Percentiles rank a stretch among this genome's conserved stretches.
phyloP scores from a whole-genome alignment of 1,284 basidiomycete genomes.

The Melampsora larici-populina region DNA sequence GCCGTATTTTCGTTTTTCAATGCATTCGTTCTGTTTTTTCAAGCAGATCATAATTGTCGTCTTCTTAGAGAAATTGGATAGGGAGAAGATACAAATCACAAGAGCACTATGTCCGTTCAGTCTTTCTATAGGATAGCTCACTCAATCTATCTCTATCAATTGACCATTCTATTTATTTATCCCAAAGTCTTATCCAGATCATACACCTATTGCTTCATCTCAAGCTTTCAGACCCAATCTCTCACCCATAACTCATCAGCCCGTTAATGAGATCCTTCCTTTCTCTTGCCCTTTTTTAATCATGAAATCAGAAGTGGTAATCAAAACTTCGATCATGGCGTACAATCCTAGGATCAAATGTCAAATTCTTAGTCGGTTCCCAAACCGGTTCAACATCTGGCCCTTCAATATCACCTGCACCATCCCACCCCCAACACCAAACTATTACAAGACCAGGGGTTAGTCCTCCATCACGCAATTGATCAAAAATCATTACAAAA shows the following conservation, averaged over 20 bases:
- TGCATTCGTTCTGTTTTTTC: no score
- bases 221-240: neutral
- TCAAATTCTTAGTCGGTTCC: conserved; percentile 74
- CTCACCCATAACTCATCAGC: neutral
- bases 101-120: no score
- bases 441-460: conserved; percentile 59
- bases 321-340: conserved; percentile 64
- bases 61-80: no score
- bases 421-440: conserved; percentile 99
- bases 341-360: conserved; percentile 64
- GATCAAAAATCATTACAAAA: neutral
- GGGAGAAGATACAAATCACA: no score
- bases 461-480: neutral
- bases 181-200: neutral
- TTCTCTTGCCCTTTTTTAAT: neutral
- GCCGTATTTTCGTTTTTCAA: no score
- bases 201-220: neutral
- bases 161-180: no score
- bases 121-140: no score
- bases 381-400: conserved; percentile 87
- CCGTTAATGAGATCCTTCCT: neutral
- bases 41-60: no score
- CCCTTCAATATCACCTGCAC: conserved; percentile 81
- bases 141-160: no score
- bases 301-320: conserved; percentile 16